phyloP scores from a whole-genome alignment of 164 flowering plant species.

The Chimonanthus salicifolius region DNA sequence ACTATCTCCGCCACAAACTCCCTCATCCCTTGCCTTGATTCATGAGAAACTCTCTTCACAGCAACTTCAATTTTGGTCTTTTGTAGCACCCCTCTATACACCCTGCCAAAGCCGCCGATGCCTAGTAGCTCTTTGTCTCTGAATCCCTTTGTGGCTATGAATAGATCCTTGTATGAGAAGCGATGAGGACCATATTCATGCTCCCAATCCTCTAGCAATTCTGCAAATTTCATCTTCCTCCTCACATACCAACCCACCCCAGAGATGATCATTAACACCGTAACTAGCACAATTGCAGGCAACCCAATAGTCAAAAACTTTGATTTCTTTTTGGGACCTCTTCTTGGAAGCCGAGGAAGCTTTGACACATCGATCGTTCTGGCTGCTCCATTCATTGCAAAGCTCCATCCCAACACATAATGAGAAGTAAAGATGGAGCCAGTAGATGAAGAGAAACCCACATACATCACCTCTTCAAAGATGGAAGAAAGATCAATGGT shows the following conservation, averaged over 20 bases:
- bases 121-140: constrained; percentile 37
- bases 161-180: constrained; percentile 31
- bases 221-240: constrained; percentile 23
- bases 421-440: not conserved
- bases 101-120: constrained; percentile 51
- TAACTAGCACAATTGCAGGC: not conserved
- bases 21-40: constrained; percentile 54
- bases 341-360: constrained; percentile 6
- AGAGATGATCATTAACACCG: constrained; percentile 8
- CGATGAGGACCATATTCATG: constrained; percentile 19
- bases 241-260: constrained; percentile 6
- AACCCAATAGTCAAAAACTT: not conserved
- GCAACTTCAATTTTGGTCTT: constrained; percentile 37
- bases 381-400: constrained; percentile 9
- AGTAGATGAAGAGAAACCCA: constrained; percentile 7
- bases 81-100: constrained; percentile 55
- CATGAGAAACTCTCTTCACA: constrained; percentile 60
- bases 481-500: not conserved
- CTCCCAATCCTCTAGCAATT: constrained; percentile 53
- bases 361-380: constrained; percentile 5
- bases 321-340: not conserved
- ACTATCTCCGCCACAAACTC: constrained; percentile 33
- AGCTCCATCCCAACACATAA: constrained; percentile 16
- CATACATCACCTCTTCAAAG: constrained; percentile 3
- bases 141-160: constrained; percentile 40